A percentile compares a stretch with the other conserved stretches of the same genome.
Evolutionary conservation across 2,329 filamentous ascomycete genomes (phyloP).

Genomic region (Microcera coccophila): DNA sequence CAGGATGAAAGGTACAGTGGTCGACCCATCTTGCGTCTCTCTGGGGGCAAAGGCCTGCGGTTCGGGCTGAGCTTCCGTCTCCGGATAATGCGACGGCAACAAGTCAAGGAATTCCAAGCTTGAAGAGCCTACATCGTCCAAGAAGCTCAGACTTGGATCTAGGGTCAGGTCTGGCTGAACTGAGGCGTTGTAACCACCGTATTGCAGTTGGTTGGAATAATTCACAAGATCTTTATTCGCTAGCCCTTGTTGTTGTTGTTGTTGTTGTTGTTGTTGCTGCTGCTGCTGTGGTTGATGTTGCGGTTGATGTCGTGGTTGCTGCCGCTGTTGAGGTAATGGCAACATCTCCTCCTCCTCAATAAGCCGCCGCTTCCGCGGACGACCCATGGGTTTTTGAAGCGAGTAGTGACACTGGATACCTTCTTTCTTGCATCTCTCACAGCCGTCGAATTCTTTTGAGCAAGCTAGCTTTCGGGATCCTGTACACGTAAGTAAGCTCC

Average conservation of each 20-base stretch:
- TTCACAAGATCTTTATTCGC: constrained; percentile 4
- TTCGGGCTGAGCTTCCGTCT: constrained; percentile 10
- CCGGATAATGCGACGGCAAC: constrained; percentile 25
- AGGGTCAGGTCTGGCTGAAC: constrained; percentile 12
- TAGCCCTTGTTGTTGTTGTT: not conserved
- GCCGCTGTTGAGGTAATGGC: too few relatives aligned
- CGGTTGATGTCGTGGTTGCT: too few relatives aligned
- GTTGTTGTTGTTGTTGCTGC: too few relatives aligned
- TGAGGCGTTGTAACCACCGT: constrained; percentile 3
- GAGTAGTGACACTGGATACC: constrained; percentile 59
- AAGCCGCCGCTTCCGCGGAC: constrained; percentile 55
- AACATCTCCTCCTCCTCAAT: constrained; percentile 37
- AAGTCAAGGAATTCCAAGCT: constrained; percentile 38
- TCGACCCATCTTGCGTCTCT: constrained; percentile 4
- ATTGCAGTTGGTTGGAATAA: not conserved
- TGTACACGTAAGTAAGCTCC: constrained; percentile 35
- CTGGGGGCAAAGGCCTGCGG: constrained; percentile 14
- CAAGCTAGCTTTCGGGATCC: constrained; percentile 62
- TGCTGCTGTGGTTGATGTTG: too few relatives aligned
- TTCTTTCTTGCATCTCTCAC: constrained; percentile 55
- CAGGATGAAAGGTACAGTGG: constrained; percentile 15
- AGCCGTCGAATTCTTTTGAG: constrained; percentile 58
- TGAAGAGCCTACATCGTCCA: constrained; percentile 26
- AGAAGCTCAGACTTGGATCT: constrained; percentile 35
- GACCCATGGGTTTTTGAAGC: constrained; percentile 62